Base-by-base conservation (phyloP, 2,329 filamentous ascomycete species). In the Diaporthe longicolla region DNA sequence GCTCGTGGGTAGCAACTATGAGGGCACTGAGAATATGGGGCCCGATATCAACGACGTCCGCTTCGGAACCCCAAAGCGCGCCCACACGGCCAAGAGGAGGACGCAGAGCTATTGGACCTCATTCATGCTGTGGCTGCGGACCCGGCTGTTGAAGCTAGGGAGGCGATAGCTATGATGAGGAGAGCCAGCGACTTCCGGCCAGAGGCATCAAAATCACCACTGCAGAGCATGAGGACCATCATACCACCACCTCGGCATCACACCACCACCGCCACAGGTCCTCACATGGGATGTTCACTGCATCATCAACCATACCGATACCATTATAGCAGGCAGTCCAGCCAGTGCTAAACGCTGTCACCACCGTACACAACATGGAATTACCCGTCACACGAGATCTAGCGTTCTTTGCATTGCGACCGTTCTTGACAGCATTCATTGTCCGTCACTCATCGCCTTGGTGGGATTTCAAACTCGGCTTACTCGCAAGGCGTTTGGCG, bases 71-170 rank as follows among this genome's bases (percentile, higher is more conserved):
- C 83, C 82, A 6, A 81, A 82, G 50, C 83, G 88, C 73, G 83
- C 82, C 73, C 86, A 83, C 78, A 84, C 84, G 10, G 85, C 89
- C 73, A 92, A 92, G 83, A 87, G 85, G 77, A 90, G 88, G 83
- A 92, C 90, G 1, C 89, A 89, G 75, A 85, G 88, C 75, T 87
- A 89, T 52, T 93, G 90, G 90, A 91, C 88, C 10, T 87, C 86
- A 29, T 92, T 93, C 77, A 85, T 92, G 68, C 84, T 93, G 72
- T 93, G 91, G 91, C 80, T 93, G 35, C 85, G 90, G 74, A 92
- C 90, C n/a, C 85, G 87, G 74, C 82, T 89, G 43, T 81, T 89
- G 61, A 83, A 85, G 9, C 80, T 87, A 74, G 78, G 82, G 69
- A 80, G 80, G 70, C 76, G 76, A 40, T 78, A 77, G 52, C 59